Base-by-base conservation (phyloP, 176 grass and related monocot genomes). In the Typha latifolia region DNA sequence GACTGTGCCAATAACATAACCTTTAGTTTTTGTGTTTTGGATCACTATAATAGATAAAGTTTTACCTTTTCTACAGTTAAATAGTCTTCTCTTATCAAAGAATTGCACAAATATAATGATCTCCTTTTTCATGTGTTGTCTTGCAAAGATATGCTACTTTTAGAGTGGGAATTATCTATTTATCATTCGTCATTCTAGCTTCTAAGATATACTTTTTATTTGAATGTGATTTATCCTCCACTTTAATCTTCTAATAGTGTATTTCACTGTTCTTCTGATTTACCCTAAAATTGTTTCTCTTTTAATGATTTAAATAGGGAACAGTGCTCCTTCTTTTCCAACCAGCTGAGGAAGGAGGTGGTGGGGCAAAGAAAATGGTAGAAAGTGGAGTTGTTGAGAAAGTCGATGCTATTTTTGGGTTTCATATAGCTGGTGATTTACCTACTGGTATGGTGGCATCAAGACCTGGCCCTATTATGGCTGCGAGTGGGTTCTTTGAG, bases 341-440 rank as follows among this genome's bases (percentile, higher is more conserved):
- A 82, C 93, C 93, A 69, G 93, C 93, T 37, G 88, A 96, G 69
- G 88, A 96, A 86, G 85, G 88, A 72, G 88, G 82, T 12, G 88
- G 75, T 32, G 88, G 88, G 18, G 84, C 93, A 69, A 79, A 84
- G 85, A 91, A 87, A 96, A 96, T 96, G 88, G 63, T 96, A 76
- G 92, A 96, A 48, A 80, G 63, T 62, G 85, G 87, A 65, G 85
- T 78, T 31, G 49, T 86, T 53, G 80, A 86, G 62, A 91, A 91
- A 64, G 81, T 96, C 72, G 85, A 91, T 70, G 82, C 76, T 73
- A 96, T 91, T 51, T 96, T 96, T 74, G 88, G 82, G 22, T 68
- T 88, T 85, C 92, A 96, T 26, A 12, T 96, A 52, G 71, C 88
- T 49, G 53, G 66, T 12, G 27, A 24, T 66, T 48, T 78, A 32